Base-by-base conservation (phyloP, 2,329 filamentous ascomycete genomes). In the Monilinia laxa region DNA sequence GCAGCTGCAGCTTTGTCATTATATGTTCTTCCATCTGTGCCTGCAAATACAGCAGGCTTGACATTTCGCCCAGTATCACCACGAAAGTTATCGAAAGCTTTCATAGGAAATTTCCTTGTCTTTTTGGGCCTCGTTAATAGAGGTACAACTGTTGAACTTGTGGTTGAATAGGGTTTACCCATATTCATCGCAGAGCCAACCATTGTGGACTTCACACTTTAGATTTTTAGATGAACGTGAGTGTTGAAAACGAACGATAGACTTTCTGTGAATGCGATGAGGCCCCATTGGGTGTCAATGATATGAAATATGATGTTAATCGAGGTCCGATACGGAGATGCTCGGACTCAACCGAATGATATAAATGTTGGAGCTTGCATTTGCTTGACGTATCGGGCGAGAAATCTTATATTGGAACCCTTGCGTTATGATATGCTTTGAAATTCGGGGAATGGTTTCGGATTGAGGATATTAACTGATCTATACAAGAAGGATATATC, bases 1-100 rank as follows among this genome's bases (percentile, higher is more conserved):
- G 80, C 79, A 0, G 83, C 84, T 0, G 85, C 86, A 56, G 78
- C 78, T 76, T 93, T 89, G 71, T 91, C 79, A 74, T 92, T 84
- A 76, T 84, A 88, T n/a, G 80, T 79, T n/a, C 72, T 68, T 11
- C 75, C 74, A 71, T 74, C 58, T 23, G 70, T 67, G n/a, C 70
- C 71, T 4, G 71, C 49, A 5, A 63, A 53, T 9, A 60, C 25
- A 1, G 72, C 64, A 23, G 68, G 62, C n/a, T 68, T 70, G 52
- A 69, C 66, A 49, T 68, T 54, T 45, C 67, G 66, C n/a, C 63
- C 59, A 6, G 70, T 69, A 7, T 71, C 70, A 42, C 65, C 67
- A 51, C 72, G 68, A 68, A 76, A 75, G 62, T 68, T 73, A 38
- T 75, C 71, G 38, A 76, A 72, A 2, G 69, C 70, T 57, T 70